Conservation (phyloP, 148 eudicot species). For the Vaccinium myrtillus region DNA sequence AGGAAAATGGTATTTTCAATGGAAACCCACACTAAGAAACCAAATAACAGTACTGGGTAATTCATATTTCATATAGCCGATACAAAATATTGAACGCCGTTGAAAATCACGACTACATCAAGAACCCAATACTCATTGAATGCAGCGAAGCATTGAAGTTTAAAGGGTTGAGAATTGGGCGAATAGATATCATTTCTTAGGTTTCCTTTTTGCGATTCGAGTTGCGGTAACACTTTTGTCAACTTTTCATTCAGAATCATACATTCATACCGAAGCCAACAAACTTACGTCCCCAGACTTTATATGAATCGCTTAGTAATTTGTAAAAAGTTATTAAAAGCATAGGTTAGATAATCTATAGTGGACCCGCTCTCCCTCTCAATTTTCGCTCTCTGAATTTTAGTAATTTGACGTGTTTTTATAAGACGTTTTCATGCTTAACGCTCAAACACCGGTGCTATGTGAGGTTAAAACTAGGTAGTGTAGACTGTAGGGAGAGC, state of each 20-base stretch:
- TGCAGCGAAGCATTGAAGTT: slow-evolving; percentile 3
- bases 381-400: too few relatives aligned
- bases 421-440: too few relatives aligned
- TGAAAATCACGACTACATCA: background rate
- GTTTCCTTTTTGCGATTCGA: background rate
- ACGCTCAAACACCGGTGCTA: too few relatives aligned
- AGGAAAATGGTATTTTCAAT: too few relatives aligned
- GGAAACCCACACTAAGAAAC: background rate
- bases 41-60: background rate
- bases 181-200: background rate
- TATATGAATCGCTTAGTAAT: too few relatives aligned
- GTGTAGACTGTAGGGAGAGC: background rate
- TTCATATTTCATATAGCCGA: background rate
- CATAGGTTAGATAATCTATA: background rate
- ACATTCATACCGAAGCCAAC: slow-evolving; percentile 3
- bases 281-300: background rate
- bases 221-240: slow-evolving; percentile 4
- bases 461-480: background rate
- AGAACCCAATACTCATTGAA: background rate
- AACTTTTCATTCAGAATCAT: background rate
- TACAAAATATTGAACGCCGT: too few relatives aligned
- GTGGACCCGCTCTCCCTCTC: background rate
- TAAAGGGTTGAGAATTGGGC: background rate
- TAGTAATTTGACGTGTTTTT: background rate
- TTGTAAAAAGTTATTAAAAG: background rate